phyloP scores from a whole-genome alignment of 75 land plant species.

The Picea sitchensis region DNA sequence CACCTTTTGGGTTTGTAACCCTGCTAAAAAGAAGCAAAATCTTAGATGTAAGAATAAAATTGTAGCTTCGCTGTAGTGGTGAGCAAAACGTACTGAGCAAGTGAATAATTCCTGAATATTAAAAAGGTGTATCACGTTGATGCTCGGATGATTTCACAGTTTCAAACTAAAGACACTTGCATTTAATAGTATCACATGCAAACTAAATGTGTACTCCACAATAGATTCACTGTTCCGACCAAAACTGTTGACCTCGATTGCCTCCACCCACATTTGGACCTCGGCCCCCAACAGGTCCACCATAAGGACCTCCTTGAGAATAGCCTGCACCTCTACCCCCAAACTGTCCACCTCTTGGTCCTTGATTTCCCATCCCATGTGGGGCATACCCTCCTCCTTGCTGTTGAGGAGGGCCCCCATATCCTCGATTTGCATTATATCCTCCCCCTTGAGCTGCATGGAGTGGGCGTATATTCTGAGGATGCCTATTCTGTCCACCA shows the following conservation, averaged over 20 bases:
- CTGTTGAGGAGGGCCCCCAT: constrained; percentile 42
- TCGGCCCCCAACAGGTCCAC: constrained; percentile 38
- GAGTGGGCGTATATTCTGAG: constrained; percentile 60
- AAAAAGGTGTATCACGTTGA: constrained; percentile 4
- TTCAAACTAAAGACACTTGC: constrained; percentile 4
- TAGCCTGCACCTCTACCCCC: constrained; percentile 48
- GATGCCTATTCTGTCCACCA: constrained; percentile 61
- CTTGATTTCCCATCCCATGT: constrained; percentile 28
- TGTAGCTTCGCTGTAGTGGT: neutral
- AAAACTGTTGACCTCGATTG: constrained; percentile 55
- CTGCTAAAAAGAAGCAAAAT: constrained; percentile 7
- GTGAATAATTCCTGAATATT: neutral
- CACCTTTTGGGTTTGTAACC: constrained; percentile 11
- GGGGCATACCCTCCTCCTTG: constrained; percentile 51
- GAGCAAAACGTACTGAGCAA: constrained; percentile 5
- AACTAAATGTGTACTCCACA: constrained; percentile 6
- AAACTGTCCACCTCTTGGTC: constrained; percentile 42
- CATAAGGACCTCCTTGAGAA: constrained; percentile 53
- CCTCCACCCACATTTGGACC: constrained; percentile 42
- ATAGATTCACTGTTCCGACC: constrained; percentile 42
- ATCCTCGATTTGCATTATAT: constrained; percentile 20
- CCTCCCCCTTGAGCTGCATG: constrained; percentile 54
- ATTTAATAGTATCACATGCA: constrained; percentile 8
- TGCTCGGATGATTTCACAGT: neutral
- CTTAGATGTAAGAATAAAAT: neutral